Evolutionary conservation across 2,329 filamentous ascomycete species (phyloP), one percentile per base, ranked within the genome.

Genomic region (Hypoxylon sp.): DNA sequence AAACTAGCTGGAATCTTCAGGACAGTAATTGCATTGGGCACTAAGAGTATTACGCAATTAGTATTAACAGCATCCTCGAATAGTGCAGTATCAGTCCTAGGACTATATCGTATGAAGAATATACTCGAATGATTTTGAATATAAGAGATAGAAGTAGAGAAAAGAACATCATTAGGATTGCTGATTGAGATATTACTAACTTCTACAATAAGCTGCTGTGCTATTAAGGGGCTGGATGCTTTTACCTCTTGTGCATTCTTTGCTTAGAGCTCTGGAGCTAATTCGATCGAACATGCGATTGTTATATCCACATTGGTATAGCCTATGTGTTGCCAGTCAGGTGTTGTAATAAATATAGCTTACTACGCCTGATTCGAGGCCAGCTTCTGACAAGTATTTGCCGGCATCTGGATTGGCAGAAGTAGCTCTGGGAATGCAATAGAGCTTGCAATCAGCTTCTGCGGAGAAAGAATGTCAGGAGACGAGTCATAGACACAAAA

Each of bases 391-490:
- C 15, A 20, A 21, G 11, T 15, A 6, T n/a, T 4, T 13, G n/a
- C n/a, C 25, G 12, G 11, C 13, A 4, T 30, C 3, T 5, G 6
- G 23, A 5, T 16, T 12, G 4, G 36, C n/a, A n/a, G 27, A 5
- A 11, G 15, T 23, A 17, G 13, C 4, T 27, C 15, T 32, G 15
- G 42, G 35, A 23, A 49, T 35, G 9, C n/a, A 2, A 7, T 30
- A 49, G 35, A 49, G 35, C 20, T 15, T 19, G 16, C 45, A 49
- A 2, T 37, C 30, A 8, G 29, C 45, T 19, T 34, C 16, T 23
- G 45, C 45, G 9, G 45, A 9, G 17, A 27, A 20, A 30, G 29
- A 8, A 49, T 21, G 9, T 11, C 8, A 9, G 45, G 45, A 30
- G 35, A 49, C 6, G 45, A 7, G 4, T 44, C 46, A 15, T n/a